Conservation (phyloP, 1,284 basidiomycete species). For the Puccinia triticina region DNA sequence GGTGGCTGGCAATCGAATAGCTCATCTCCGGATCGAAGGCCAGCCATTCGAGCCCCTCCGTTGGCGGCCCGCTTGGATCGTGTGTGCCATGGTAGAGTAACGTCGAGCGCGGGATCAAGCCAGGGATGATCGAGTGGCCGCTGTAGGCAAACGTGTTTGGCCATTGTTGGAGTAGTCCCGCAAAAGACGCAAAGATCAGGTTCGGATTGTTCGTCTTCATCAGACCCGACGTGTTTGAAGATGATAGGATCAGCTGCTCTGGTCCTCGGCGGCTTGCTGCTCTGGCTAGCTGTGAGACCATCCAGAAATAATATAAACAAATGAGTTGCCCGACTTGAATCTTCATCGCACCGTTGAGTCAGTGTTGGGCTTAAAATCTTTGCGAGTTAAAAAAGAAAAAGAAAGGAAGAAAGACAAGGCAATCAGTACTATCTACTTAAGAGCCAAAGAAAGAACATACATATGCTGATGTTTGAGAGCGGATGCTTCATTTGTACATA, state of each 20-base stretch:
- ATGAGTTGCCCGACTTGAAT: background rate
- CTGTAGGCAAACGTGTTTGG: constrained; percentile 65
- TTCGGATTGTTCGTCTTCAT: background rate
- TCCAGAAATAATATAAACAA: background rate
- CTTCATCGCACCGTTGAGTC: background rate
- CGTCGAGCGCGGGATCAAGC: constrained; percentile 62
- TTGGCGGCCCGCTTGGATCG: constrained; percentile 59
- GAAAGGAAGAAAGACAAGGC: too few relatives aligned
- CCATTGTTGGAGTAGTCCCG: constrained; percentile 65
- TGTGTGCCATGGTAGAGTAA: constrained; percentile 62
- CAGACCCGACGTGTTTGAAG: background rate
- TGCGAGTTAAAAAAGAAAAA: too few relatives aligned
- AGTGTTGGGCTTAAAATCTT: too few relatives aligned
- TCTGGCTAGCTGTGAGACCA: background rate
- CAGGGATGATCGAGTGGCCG: constrained; percentile 64
- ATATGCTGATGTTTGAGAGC: too few relatives aligned
- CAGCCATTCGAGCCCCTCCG: constrained; percentile 60
- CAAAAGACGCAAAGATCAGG: constrained; percentile 62
- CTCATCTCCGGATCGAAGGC: constrained; percentile 64
- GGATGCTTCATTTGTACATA: too few relatives aligned
- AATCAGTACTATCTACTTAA: too few relatives aligned
- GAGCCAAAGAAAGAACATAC: too few relatives aligned
- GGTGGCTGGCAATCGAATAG: constrained; percentile 34
- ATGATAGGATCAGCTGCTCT: background rate
- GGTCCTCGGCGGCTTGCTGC: background rate